These are phyloP conservation scores for Dactylonectria macrodidyma DNA, from an alignment of 2,329 filamentous ascomycete species.

Conservation along the genomic window DNA sequence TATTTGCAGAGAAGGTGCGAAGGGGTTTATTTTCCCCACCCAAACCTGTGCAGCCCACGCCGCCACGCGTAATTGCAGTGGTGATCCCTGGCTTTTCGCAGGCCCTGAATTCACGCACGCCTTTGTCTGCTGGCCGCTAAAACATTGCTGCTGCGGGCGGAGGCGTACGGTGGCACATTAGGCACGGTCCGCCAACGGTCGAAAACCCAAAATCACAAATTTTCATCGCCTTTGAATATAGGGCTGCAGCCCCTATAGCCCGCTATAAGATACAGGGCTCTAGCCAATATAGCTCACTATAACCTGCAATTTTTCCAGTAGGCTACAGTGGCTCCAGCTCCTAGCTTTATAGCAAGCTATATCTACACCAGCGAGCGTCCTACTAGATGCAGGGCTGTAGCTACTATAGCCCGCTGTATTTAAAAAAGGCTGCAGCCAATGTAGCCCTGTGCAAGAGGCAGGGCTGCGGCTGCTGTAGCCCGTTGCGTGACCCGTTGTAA, in stretches of 20 bases:
- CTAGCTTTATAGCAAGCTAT: neutral
- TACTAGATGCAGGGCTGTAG: neutral
- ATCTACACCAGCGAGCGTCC: neutral
- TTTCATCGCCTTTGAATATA: neutral
- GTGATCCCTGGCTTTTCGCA: no score
- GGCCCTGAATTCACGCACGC: no score
- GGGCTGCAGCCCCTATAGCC: neutral
- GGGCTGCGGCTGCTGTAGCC: neutral
- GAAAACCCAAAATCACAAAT: neutral
- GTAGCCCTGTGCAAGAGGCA: neutral
- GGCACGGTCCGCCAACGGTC: neutral
- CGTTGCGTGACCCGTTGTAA: no score
- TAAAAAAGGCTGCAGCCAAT: neutral
- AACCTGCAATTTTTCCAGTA: neutral
- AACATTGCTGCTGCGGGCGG: no score
- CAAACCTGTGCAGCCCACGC: no score
- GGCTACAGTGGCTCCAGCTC: neutral
- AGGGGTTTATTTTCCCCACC: no score
- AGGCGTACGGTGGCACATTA: neutral
- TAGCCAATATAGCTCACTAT: neutral
- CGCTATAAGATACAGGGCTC: neutral
- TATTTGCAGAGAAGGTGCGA: no score
- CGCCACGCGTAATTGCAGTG: no score
- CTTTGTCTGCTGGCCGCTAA: no score
- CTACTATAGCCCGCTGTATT: neutral